phyloP scores from a whole-genome alignment of 768 basidiomycete species.

The Mrakia blollopis region DNA sequence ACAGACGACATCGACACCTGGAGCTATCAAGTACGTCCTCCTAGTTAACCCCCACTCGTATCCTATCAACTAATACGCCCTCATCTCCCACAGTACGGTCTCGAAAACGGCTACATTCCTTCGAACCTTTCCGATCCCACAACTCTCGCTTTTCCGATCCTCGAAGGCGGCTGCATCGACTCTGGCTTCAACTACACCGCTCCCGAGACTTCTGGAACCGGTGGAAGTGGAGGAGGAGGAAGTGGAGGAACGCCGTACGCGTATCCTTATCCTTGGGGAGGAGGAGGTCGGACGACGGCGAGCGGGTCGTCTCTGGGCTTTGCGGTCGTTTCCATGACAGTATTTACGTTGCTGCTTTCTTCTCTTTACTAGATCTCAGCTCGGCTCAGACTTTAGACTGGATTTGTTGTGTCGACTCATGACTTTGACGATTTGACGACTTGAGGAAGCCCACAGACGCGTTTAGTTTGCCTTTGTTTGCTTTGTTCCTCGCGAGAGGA shows the following conservation, averaged over 20 bases:
- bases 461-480: too few species aligned
- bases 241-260: not conserved
- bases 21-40: not conserved
- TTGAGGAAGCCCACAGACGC: too few species aligned
- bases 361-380: too few species aligned
- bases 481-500: not conserved
- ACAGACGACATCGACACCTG: conserved; percentile 6
- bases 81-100: conserved; percentile 35
- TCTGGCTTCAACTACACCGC: conserved; percentile 40
- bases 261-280: too few species aligned
- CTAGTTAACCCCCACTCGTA: not conserved
- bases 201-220: conserved; percentile 26
- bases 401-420: too few species aligned
- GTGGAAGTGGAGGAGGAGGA: not conserved
- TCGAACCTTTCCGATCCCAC: conserved; percentile 40
- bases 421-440: too few species aligned
- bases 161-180: conserved; percentile 39
- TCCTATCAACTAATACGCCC: too few species aligned
- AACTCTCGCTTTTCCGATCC: conserved; percentile 38
- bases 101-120: conserved; percentile 41
- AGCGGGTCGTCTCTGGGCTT: too few species aligned
- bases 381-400: too few species aligned
- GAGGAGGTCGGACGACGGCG: too few species aligned
- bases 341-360: too few species aligned
- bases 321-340: too few species aligned